Evolutionary conservation across 2,329 filamentous ascomycete species (phyloP).

Genomic region (Ophiocordyceps camponoti-floridani): DNA sequence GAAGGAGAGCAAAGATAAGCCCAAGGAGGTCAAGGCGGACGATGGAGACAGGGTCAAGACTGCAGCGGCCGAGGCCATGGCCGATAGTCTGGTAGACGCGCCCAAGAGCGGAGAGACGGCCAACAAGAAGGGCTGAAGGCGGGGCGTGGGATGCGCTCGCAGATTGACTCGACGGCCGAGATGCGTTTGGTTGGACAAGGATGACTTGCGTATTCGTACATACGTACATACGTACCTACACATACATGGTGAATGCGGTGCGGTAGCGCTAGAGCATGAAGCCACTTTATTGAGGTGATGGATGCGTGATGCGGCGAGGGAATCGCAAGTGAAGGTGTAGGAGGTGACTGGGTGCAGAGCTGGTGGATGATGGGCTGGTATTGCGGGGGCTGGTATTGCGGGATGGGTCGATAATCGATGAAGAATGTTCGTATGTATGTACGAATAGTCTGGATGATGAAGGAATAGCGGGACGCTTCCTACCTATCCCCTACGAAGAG

Average conservation of each 20-base stretch:
- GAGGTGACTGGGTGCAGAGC: too few species aligned
- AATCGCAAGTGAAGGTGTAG: too few species aligned
- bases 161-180: background rate
- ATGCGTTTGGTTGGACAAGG: background rate
- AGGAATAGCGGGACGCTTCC: too few species aligned
- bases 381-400: too few species aligned
- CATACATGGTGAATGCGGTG: too few species aligned
- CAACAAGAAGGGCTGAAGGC: background rate
- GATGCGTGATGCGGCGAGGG: background rate
- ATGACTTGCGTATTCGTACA: background rate
- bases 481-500: too few species aligned
- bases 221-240: background rate
- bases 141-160: background rate
- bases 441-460: too few species aligned
- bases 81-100: conserved; percentile 30
- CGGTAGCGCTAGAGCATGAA: background rate
- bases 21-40: conserved; percentile 29
- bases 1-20: conserved; percentile 28
- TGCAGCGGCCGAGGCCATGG: conserved; percentile 43
- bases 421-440: too few species aligned
- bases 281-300: background rate
- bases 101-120: conserved; percentile 12
- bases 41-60: conserved; percentile 47
- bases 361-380: too few species aligned
- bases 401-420: too few species aligned